Base-by-base conservation (phyloP, 768 basidiomycete genomes). In the Paxillus rubicundulus region DNA sequence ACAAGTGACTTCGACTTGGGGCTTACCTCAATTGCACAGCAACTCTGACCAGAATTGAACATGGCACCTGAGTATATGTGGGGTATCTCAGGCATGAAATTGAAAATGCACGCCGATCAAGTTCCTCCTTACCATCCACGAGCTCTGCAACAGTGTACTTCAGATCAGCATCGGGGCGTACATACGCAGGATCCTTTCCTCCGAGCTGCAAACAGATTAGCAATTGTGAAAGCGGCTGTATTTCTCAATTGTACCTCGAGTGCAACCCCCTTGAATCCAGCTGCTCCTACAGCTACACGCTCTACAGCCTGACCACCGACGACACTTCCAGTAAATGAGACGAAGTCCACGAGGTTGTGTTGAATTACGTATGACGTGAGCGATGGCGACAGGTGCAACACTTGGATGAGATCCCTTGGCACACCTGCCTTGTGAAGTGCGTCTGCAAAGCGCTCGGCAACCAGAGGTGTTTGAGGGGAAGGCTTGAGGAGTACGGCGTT, bases 1-100 rank as follows among this genome's bases (percentile, higher is more conserved):
- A 18, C 18, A 14, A 32, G n/a, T 32, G 38, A 24, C 20, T 38
- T 30, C 33, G 5, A 62, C 74, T n/a, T n/a, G n/a, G n/a, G n/a
- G n/a, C n/a, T 14, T 55, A 88, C 89, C 77, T 99, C 97, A 54
- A 98, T 76, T 0, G 89, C 84, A 64, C 96, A 98, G 70, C 96
- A 98, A 57, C 92, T 95, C 71, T 99, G 97, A 2, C 97, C 97
- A 14, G 95, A 94, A 70, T 98, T 98, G 77, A 93, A 99, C 72
- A 95, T 86, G 4, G 92, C 87, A 34, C 92, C 90, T 92, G 60
- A 1, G 37, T 18, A 33, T 39, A 21, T 24, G 18, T 24, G 18
- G 18, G 5, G 18, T 1, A 8, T 12, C 10, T 53, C 4, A 50
- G 36, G 30, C 44, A 27, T 40, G 37, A 4, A 2, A 9, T 39